Evolutionary conservation across 441 rosid species (phyloP).

Genomic region (Aleurites moluccanus): DNA sequence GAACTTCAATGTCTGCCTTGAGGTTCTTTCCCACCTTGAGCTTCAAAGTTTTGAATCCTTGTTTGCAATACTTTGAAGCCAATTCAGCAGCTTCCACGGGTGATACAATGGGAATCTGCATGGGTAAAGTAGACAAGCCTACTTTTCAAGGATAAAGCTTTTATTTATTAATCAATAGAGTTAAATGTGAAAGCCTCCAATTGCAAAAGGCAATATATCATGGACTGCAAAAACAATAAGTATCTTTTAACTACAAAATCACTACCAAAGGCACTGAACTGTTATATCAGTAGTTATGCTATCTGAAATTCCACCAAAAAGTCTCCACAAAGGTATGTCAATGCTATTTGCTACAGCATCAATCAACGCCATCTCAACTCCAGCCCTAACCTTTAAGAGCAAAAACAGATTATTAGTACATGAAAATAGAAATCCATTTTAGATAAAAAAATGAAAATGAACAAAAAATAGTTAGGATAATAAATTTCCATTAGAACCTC

Average conservation of each 20-base stretch:
- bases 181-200: conserved; percentile 12
- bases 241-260: conserved; percentile 1
- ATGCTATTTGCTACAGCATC: conserved; percentile 83
- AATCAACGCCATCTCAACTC: conserved; percentile 92
- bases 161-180: background rate
- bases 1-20: conserved; percentile 66
- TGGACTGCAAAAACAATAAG: conserved; percentile 8
- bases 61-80: conserved; percentile 64
- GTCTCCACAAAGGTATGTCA: conserved; percentile 68
- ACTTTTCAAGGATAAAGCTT: background rate
- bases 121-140: conserved; percentile 15
- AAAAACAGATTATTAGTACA: conserved; percentile 25
- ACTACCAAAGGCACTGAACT: conserved; percentile 47
- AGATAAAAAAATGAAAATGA: conserved; percentile 5
- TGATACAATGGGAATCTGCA: conserved; percentile 88
- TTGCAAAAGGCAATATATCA: background rate
- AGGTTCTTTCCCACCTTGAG: conserved; percentile 89
- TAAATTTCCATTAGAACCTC: background rate
- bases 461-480: background rate
- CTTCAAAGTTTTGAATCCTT: conserved; percentile 83
- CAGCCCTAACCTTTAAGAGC: conserved; percentile 73
- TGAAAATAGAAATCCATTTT: conserved; percentile 4
- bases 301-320: conserved; percentile 78
- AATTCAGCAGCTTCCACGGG: conserved; percentile 71
- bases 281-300: conserved; percentile 78